These are phyloP conservation scores for Daedalea quercina DNA, from an alignment of 768 basidiomycete genomes.

Conservation along the genomic window DNA sequence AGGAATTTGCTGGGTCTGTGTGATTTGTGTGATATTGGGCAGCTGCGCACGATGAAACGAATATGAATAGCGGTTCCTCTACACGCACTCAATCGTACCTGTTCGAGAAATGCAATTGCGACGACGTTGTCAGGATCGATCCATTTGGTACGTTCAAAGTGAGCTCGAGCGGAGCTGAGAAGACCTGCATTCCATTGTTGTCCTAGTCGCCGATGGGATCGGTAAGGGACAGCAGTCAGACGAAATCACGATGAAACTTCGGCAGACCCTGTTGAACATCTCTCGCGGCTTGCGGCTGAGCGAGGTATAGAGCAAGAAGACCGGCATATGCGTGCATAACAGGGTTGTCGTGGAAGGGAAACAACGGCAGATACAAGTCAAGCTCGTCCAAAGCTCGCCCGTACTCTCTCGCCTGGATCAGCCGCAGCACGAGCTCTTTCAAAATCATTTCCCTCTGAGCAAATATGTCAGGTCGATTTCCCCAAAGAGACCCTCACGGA, in stretches of 20 bases:
- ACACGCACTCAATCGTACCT: conserved; percentile 32
- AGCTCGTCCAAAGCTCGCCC: conserved; percentile 78
- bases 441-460: conserved; percentile 67
- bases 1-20: conserved; percentile 10
- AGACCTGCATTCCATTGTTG: conserved; percentile 24
- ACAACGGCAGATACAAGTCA: conserved; percentile 85
- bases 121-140: conserved; percentile 55
- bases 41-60: conserved; percentile 9
- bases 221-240: neutral
- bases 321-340: conserved; percentile 81
- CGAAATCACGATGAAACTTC: neutral
- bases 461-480: neutral
- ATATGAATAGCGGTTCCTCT: neutral
- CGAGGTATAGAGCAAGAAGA: conserved; percentile 58
- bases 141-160: conserved; percentile 55
- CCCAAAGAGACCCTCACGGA: neutral
- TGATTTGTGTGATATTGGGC: conserved; percentile 9
- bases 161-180: conserved; percentile 51
- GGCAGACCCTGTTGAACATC: neutral
- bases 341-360: conserved; percentile 81
- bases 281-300: conserved; percentile 29
- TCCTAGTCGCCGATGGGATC: neutral
- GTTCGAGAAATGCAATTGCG: conserved; percentile 44
- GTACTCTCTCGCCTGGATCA: conserved; percentile 52
- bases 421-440: conserved; percentile 63